phyloP scores from a whole-genome alignment of 352 stramenopile genomes.

The Globisporangium carolinianum region DNA sequence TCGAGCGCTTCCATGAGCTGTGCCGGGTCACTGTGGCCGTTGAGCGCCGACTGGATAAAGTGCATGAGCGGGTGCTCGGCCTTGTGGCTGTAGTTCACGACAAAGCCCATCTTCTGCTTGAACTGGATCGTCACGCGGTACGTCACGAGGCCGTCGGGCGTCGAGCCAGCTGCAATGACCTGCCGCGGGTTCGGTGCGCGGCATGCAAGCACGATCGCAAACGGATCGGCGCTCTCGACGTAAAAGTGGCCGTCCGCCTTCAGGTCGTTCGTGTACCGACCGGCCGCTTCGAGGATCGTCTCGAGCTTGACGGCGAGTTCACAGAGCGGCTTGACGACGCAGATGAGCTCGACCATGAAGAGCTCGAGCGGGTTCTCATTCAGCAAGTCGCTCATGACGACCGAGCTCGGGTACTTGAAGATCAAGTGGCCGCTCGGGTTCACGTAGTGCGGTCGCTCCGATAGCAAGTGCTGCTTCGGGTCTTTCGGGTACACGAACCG shows the following conservation, averaged over 20 bases:
- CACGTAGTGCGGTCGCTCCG: conserved; percentile 64
- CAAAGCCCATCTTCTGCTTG: conserved; percentile 85
- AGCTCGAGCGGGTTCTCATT: conserved; percentile 81
- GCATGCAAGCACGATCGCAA: conserved; percentile 73
- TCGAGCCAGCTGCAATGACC: conserved; percentile 64
- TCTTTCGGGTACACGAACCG: conserved; percentile 62
- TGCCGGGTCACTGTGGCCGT: conserved; percentile 69
- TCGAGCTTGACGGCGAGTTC: conserved; percentile 80
- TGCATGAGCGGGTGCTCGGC: conserved; percentile 79
- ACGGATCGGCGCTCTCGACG: conserved; percentile 80
- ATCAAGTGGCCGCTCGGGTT: conserved; percentile 69
- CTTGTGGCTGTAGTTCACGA: conserved; percentile 86
- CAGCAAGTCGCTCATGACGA: conserved; percentile 58
- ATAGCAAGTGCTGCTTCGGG: conserved; percentile 46
- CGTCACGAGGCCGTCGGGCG: conserved; percentile 60
- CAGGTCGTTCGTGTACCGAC: conserved; percentile 72
- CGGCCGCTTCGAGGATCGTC: conserved; percentile 51
- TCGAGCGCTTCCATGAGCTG: conserved; percentile 80
- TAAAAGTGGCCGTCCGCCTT: conserved; percentile 73
- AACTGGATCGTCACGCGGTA: conserved; percentile 82
- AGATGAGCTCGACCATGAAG: conserved; percentile 87
- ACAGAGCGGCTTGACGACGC: conserved; percentile 78
- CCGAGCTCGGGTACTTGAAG: conserved; percentile 71
- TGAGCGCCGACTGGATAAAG: conserved; percentile 81
- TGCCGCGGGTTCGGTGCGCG: conserved; percentile 62